phyloP scores from a whole-genome alignment of 228 moss, liverwort and hornwort genomes.

The Sphagnum magellanicum region DNA sequence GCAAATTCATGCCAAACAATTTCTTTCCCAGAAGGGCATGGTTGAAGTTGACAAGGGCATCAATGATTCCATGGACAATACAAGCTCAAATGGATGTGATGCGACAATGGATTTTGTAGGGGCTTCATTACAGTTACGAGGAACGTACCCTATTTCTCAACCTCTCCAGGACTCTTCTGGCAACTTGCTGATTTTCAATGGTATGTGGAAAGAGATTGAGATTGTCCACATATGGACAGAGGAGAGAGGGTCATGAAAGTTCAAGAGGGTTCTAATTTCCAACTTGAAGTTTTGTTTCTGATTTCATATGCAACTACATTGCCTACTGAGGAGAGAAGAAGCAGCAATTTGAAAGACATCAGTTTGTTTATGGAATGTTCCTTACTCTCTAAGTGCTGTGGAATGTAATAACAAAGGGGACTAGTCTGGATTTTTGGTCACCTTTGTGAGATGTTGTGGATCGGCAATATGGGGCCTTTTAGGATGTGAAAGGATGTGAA shows the following conservation, averaged over 20 bases:
- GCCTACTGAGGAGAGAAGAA: no score
- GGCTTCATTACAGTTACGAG: constrained; percentile 78
- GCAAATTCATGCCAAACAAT: no score
- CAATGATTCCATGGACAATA: constrained; percentile 5
- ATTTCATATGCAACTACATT: no score
- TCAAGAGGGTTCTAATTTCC: background rate
- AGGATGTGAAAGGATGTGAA: no score
- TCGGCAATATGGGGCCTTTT: no score
- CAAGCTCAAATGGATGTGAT: background rate
- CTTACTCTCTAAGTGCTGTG: no score
- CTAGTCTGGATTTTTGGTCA: no score
- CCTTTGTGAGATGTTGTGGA: no score
- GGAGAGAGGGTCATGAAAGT: background rate
- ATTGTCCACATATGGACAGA: background rate
- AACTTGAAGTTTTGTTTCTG: background rate
- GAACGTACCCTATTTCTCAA: constrained; percentile 57
- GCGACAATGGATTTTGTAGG: constrained; percentile 54
- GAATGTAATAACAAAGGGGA: no score
- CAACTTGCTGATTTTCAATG: constrained; percentile 82
- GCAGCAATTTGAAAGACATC: no score
- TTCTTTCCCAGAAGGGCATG: background rate
- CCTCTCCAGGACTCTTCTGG: constrained; percentile 61
- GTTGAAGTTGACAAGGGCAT: constrained; percentile 15
- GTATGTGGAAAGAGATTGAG: constrained; percentile 17
- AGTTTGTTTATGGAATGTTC: no score